These are phyloP conservation scores for Hypoxylon intermedium DNA, from an alignment of 495 filamentous ascomycete species.

Conservation along the genomic window DNA sequence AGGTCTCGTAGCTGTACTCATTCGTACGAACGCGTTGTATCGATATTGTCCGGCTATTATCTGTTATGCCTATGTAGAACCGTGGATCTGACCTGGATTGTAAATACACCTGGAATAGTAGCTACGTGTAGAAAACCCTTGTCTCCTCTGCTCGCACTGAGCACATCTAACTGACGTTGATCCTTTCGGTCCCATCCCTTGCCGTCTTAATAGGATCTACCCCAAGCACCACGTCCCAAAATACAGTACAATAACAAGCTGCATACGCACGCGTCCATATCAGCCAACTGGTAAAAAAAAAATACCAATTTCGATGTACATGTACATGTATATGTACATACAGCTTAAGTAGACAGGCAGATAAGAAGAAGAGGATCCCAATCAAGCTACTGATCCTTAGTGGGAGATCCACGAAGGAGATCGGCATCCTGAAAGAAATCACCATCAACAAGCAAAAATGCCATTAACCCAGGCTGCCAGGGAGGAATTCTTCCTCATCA, in stretches of 20 bases:
- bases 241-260: too few species aligned
- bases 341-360: background rate
- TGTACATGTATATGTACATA: background rate
- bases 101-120: background rate
- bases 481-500: background rate
- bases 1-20: background rate
- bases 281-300: background rate
- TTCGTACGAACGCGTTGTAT: background rate
- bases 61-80: background rate
- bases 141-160: background rate
- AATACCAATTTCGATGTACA: background rate
- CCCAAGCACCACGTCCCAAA: background rate
- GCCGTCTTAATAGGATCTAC: background rate
- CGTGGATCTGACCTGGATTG: background rate
- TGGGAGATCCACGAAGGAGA: background rate
- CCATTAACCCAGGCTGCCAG: too few species aligned
- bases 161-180: constrained; percentile 12
- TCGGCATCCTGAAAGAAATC: background rate
- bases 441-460: constrained; percentile 1
- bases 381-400: background rate
- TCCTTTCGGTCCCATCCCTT: constrained; percentile 3
- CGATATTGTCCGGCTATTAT: constrained; percentile 9
- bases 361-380: background rate
- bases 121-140: background rate
- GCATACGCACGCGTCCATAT: background rate